phyloP scores from a whole-genome alignment of 2,329 filamentous ascomycete genomes.

The Fusarium sp. region DNA sequence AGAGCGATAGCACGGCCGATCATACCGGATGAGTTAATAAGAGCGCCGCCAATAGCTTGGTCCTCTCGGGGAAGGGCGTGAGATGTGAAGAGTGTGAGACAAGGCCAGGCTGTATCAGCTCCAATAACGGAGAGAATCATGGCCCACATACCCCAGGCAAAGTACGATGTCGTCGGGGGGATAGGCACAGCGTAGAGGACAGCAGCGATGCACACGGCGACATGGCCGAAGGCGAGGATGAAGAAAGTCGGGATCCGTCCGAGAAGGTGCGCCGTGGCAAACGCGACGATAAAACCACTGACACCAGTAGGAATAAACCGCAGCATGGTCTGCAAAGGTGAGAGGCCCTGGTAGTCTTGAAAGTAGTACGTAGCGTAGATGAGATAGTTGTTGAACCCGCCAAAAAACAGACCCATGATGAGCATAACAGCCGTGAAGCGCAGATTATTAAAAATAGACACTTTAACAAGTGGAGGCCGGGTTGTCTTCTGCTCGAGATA shows the following conservation, averaged over 20 bases:
- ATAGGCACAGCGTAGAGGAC: constrained; percentile 75
- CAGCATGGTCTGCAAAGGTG: constrained; percentile 74
- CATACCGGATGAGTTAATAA: constrained; percentile 75
- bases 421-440: constrained; percentile 73
- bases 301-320: constrained; percentile 77
- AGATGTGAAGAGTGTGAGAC: constrained; percentile 74
- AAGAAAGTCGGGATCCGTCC: constrained; percentile 68
- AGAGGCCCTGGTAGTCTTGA: constrained; percentile 73
- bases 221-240: constrained; percentile 69
- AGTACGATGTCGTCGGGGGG: constrained; percentile 70
- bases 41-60: constrained; percentile 75
- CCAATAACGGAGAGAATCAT: constrained; percentile 76
- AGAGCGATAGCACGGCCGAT: constrained; percentile 75
- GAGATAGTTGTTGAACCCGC: constrained; percentile 75
- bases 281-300: constrained; percentile 68
- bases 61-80: constrained; percentile 72
- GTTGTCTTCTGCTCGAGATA: constrained; percentile 51
- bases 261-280: constrained; percentile 68
- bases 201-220: constrained; percentile 66
- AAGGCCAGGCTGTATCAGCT: constrained; percentile 75
- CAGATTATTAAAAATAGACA: constrained; percentile 71
- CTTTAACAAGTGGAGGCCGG: constrained; percentile 72
- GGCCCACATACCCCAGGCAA: constrained; percentile 74
- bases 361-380: constrained; percentile 78
- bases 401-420: constrained; percentile 76